Base-by-base conservation (phyloP, 2,329 filamentous ascomycete genomes). In the Penicillium expansum region DNA sequence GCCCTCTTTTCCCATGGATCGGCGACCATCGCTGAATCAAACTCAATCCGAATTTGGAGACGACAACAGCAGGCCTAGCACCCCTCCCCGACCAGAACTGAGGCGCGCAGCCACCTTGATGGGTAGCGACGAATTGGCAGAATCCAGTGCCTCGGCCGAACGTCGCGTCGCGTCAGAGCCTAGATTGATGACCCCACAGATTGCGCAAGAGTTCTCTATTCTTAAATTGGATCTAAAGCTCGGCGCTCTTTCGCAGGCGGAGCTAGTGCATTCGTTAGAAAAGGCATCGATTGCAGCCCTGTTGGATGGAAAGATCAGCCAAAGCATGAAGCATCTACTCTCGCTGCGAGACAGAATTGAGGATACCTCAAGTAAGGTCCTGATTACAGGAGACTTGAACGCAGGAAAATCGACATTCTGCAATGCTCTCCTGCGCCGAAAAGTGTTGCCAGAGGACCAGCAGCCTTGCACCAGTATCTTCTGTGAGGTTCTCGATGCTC, bases 371-470 rank as follows among this genome's bases (percentile, higher is more conserved):
- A 97, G 93, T 76, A 99, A 99, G 74, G 94, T 99, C 1, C 78
- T 99, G 56, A 87, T 99, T 18, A 99, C 94, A 0, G 94, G 94
- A 69, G 94, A 99, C 71, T 77, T 99, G 52, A 99, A 99, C 70
- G 93, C 94, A 9, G 94, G 94, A 70, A 99, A 99, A 72, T 99
- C 94, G 4, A 99, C 94, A 0, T 99, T 99, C 68, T 99, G 94
- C 78, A 99, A 99, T 74, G 94, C 94, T n/a, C 80, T 99, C 2
- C 77, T 99, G 39, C 88, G 94, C 59, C 86, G 92, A 60, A 97
- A 97, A 75, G 85, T 99, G 29, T 77, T 99, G 4, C 94, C 94
- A 0, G 94, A 97, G 75, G 94, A 99, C 67, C 93, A 99, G 74
- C 94, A 97, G 71, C 94, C 94, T 1, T 99, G 94, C 75, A 99